These are phyloP conservation scores for Sphaceloma murrayae DNA, from an alignment of 2,329 filamentous ascomycete species.

Conservation along the genomic window DNA sequence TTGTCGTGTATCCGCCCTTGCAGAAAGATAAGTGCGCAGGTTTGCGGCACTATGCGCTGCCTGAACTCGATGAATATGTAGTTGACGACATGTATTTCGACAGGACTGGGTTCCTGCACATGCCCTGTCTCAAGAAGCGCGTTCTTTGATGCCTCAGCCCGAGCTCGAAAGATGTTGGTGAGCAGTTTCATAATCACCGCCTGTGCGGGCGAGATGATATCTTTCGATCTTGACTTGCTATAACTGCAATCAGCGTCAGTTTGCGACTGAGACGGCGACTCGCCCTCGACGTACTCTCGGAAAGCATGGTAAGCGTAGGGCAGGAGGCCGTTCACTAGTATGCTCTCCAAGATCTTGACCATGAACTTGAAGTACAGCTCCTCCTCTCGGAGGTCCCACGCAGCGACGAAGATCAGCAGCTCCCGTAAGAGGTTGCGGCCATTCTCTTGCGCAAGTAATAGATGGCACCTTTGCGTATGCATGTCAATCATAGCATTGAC, in stretches of 20 bases:
- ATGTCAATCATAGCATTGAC: slow-evolving; percentile 59
- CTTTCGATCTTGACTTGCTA: slow-evolving; percentile 52
- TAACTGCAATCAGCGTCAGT: slow-evolving; percentile 14
- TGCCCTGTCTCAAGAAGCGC: slow-evolving; percentile 9
- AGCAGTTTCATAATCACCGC: slow-evolving; percentile 85
- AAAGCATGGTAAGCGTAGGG: slow-evolving; percentile 89
- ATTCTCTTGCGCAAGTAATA: slow-evolving; percentile 80
- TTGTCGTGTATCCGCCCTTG: slow-evolving; percentile 81
- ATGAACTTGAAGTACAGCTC: slow-evolving; percentile 95
- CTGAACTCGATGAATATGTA: slow-evolving; percentile 91
- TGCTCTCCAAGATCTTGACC: slow-evolving; percentile 87
- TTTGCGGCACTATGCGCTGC: slow-evolving; percentile 85
- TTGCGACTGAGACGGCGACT: too few species aligned
- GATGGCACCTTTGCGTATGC: slow-evolving; percentile 81
- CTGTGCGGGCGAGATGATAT: slow-evolving; percentile 91
- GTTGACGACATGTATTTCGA: slow-evolving; percentile 61
- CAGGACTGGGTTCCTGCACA: slow-evolving; percentile 23
- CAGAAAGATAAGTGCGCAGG: slow-evolving; percentile 84
- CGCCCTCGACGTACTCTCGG: slow-evolving; percentile 51
- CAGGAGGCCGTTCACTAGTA: slow-evolving; percentile 79
- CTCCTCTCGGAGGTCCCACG: slow-evolving; percentile 90
- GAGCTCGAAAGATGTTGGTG: slow-evolving; percentile 73
- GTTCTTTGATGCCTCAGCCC: slow-evolving; percentile 34
- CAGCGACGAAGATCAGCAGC: slow-evolving; percentile 88
- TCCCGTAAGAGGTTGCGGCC: slow-evolving; percentile 83